Evolutionary conservation across 2,329 filamentous ascomycete species (phyloP), one percentile per base, ranked within the genome.

Genomic region (Aspergillus sp.): DNA sequence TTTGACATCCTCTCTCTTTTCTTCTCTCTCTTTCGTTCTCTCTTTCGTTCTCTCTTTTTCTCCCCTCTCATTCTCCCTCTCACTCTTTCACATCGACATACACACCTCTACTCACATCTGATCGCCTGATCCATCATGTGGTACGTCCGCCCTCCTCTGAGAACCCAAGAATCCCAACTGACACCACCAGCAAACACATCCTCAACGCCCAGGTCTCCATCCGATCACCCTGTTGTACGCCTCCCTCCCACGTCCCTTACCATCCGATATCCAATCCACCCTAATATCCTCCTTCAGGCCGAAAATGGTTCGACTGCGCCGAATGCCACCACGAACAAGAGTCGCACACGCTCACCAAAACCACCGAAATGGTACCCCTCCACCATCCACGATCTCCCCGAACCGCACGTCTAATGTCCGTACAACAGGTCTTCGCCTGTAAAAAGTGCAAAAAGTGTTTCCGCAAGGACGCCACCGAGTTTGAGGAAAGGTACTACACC

Each of bases 371-470:
- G 90, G 80, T 82, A 65, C 51, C 19, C 36, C 16, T 35, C 43
- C 49, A 26, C 41, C 44, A 26, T 40, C 20, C n/a, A 19, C 17
- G 19, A 14, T 26, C 33, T 7, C 20, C 7, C n/a, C 22, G 8
- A 17, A 45, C 30, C 1, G 11, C 26, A 75, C 20, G 19, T 43
- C 47, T 49, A 49, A 49, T 7, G 6, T 1, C 20, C 14, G 19
- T n/a, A 22, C 13, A n/a, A 24, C 10, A 35, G 67, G 54, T 64
- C 11, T 97, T 99, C 67, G 90, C 90, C 48, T 99, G 94, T 83
- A 99, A 99, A 67, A 99, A 99, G 78, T 99, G 94, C 85, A 92
- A 88, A 63, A 99, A 99, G 76, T 92, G 87, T 74, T 99, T 99
- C 79, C 88, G 94, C 62, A 99, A 97, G 71, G 90, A 99, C 65